Base-by-base conservation (phyloP, 2,329 filamentous ascomycete genomes). In the Sclerotinia subarctica region DNA sequence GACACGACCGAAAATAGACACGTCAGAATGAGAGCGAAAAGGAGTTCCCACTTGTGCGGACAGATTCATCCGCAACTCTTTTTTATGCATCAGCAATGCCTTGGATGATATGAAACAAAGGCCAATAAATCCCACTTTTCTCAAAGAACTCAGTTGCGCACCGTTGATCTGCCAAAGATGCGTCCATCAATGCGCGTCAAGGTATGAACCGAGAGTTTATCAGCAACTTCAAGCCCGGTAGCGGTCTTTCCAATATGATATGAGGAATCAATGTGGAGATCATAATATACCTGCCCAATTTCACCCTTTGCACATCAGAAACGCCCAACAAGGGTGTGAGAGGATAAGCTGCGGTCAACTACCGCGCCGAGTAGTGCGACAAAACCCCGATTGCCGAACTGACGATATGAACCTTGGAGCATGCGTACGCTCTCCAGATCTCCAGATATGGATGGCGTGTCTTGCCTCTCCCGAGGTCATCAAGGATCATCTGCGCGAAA, bases 141-240 rank as follows among this genome's bases (percentile, higher is more conserved):
- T 32, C n/a, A 15, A 35, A 35, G 29, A 46, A 44, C 29, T 49
- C 58, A 62, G 44, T 49, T 47, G 44, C 46, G 58, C 29, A 35
- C 44, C 44, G 58, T 49, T 60, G 57, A 47, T 60, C 57, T 47
- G 57, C 42, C 44, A 15, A 49, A 49, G 29, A 49, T 47, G 58
- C 58, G 29, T 62, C 58, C 47, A 26, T 60, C 58, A 32, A 47
- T 47, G 44, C 42, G 42, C 19, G 42, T 47, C 57, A 44, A 62
- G 44, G 29, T 35, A 62, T 15, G 21, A 49, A 29, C 44, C 58
- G 52, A 54, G 29, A 19, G 32, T 54, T 32, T 35, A 35, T 35
- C 19, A 11, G 19, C 29, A 29, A 24, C 29, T 62, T 62, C 21
- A 4, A 47, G 49, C 44, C 35, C 44, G 17, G 44, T 32, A 62